Evolutionary conservation across 2,329 filamentous ascomycete species (phyloP).

Genomic region (Colletotrichum euphorbiae): DNA sequence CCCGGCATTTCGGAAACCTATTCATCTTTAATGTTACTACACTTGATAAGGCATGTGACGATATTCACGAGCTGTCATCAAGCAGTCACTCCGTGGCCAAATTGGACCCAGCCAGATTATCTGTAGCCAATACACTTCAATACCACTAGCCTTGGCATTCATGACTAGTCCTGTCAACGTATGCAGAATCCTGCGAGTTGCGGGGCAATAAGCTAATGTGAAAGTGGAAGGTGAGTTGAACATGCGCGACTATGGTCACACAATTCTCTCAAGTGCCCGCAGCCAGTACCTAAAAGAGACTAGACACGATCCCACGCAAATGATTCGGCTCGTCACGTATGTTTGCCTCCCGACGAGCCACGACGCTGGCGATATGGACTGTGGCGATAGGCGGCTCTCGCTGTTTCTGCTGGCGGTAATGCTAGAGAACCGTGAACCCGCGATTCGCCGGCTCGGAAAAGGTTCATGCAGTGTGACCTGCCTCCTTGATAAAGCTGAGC

Average conservation of each 20-base stretch:
- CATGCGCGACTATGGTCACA: no score
- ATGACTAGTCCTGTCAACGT: neutral
- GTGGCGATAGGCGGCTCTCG: neutral
- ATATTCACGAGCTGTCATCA: neutral
- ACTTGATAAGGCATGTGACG: neutral
- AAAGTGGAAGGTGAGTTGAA: conserved; percentile 26
- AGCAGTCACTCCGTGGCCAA: no score
- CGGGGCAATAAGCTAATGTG: conserved; percentile 22
- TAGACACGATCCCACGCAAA: conserved; percentile 8
- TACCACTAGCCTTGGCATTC: neutral
- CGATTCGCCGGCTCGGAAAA: conserved; percentile 4
- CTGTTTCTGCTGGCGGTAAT: neutral
- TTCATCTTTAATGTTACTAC: neutral
- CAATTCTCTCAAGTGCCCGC: neutral
- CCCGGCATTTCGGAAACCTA: neutral
- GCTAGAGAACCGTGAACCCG: neutral
- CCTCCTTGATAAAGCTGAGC: conserved; percentile 13
- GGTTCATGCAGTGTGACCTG: conserved; percentile 23
- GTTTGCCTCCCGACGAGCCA: neutral
- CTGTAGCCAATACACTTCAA: no score
- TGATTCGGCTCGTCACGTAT: neutral
- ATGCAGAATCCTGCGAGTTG: conserved; percentile 18
- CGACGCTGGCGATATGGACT: neutral
- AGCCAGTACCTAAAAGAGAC: neutral
- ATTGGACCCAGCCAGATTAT: no score